Percentiles rank a stretch among this genome's conserved stretches.
Conservation (phyloP, 2,329 filamentous ascomycete genomes). For the Madurella fahalii region DNA sequence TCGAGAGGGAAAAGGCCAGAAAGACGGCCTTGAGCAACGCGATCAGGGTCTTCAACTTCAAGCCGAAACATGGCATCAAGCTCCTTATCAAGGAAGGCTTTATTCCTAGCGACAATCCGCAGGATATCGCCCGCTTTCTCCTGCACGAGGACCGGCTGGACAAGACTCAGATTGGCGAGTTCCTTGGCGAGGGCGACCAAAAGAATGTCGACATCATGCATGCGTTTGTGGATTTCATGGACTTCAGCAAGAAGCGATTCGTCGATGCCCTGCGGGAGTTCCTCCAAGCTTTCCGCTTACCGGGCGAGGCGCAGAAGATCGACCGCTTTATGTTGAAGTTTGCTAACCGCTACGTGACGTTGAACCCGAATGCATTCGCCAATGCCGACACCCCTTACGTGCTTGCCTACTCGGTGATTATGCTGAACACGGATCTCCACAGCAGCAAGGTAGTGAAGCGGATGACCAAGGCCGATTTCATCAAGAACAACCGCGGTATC, state of each 20-base stretch:
- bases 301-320: slow-evolving; percentile 96
- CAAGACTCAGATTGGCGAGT: slow-evolving; percentile 91
- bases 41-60: slow-evolving; percentile 93
- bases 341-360: slow-evolving; percentile 88
- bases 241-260: slow-evolving; percentile 86
- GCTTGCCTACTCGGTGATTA: slow-evolving; percentile 89
- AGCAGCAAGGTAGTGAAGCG: slow-evolving; percentile 77
- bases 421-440: slow-evolving; percentile 95
- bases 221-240: slow-evolving; percentile 92
- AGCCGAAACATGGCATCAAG: slow-evolving; percentile 91
- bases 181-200: slow-evolving; percentile 85
- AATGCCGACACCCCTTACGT: slow-evolving; percentile 98
- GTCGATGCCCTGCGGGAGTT: slow-evolving; percentile 90
- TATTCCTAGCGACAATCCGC: slow-evolving; percentile 71
- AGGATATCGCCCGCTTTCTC: slow-evolving; percentile 82
- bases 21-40: slow-evolving; percentile 91
- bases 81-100: slow-evolving; percentile 79
- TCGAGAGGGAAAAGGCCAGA: slow-evolving; percentile 91
- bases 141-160: slow-evolving; percentile 77
- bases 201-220: slow-evolving; percentile 98
- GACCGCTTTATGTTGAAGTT: slow-evolving; percentile 99
- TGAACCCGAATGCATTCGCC: slow-evolving; percentile 94
- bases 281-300: slow-evolving; percentile 88
- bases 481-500: slow-evolving; percentile 98
- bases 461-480: slow-evolving; percentile 97